Evolutionary conservation across 164 flowering plant species (phyloP).

Genomic region (Aristolochia contorta): DNA sequence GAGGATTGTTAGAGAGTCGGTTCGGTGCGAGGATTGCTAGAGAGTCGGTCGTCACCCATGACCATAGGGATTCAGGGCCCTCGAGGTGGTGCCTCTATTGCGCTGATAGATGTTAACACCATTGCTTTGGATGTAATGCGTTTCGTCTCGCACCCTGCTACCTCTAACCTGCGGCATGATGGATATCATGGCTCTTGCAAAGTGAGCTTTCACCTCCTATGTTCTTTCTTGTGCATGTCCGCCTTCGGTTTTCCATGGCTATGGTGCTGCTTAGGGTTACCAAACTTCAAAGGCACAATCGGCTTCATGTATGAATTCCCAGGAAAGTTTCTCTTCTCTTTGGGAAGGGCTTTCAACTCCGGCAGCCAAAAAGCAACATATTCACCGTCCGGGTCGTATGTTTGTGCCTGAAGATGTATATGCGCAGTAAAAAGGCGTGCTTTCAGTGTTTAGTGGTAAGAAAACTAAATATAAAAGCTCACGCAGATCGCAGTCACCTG

Average conservation of each 20-base stretch:
- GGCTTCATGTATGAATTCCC: slow-evolving; percentile 47
- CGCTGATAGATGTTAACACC: too few species aligned
- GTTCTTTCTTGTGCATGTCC: background rate
- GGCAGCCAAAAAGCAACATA: slow-evolving; percentile 82
- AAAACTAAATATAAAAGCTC: too few species aligned
- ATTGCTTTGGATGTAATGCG: too few species aligned
- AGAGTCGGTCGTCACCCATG: too few species aligned
- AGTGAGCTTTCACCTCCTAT: background rate
- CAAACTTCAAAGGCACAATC: slow-evolving; percentile 61
- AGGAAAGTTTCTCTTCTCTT: slow-evolving; percentile 61
- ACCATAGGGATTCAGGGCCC: too few species aligned
- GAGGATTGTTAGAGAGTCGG: too few species aligned
- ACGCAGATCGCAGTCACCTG: slow-evolving; percentile 42
- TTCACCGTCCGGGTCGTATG: slow-evolving; percentile 78
- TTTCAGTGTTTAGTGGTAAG: background rate
- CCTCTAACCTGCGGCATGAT: too few species aligned
- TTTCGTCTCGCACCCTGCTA: too few species aligned
- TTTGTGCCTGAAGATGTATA: slow-evolving; percentile 42
- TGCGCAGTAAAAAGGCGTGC: background rate
- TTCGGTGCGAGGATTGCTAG: too few species aligned
- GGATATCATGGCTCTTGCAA: too few species aligned
- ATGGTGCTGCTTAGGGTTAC: slow-evolving; percentile 13
- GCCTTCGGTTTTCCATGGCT: background rate
- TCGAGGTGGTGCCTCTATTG: too few species aligned
- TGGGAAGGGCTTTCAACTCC: slow-evolving; percentile 42